A percentile compares a stretch with the other conserved stretches of the same genome.
Conservation (phyloP, 2,329 filamentous ascomycete species). For the Alternaria arbusti region DNA sequence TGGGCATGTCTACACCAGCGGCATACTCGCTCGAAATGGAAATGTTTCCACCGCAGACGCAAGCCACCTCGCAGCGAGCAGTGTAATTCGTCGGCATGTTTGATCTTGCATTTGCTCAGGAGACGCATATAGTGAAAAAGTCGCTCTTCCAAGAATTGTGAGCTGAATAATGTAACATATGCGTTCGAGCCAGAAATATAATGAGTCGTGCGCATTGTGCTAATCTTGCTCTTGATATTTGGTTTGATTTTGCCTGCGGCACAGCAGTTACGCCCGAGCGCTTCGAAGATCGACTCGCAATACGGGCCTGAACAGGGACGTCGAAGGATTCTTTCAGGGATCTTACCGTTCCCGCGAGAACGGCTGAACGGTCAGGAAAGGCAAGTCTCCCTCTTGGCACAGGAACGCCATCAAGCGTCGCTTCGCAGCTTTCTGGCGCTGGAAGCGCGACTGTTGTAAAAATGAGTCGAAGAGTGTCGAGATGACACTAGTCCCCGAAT, state of each 20-base stretch:
- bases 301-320: slow-evolving; percentile 7
- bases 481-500: slow-evolving; percentile 11
- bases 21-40: background rate
- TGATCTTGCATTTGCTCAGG: background rate
- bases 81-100: slow-evolving; percentile 6
- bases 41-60: slow-evolving; percentile 5
- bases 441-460: background rate
- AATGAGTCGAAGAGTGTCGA: slow-evolving; percentile 1
- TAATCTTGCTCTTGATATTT: background rate
- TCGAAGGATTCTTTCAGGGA: slow-evolving; percentile 14
- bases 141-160: background rate
- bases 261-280: slow-evolving; percentile 12
- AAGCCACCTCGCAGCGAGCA: slow-evolving; percentile 9
- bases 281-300: slow-evolving; percentile 8
- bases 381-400: slow-evolving; percentile 12
- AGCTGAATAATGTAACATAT: background rate
- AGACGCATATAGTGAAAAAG: background rate
- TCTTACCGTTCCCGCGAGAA: slow-evolving; percentile 20
- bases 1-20: background rate
- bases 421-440: background rate
- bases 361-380: slow-evolving; percentile 6
- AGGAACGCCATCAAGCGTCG: slow-evolving; percentile 6
- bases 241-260: slow-evolving; percentile 1
- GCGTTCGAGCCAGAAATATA: background rate
- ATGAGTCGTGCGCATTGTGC: background rate